Conservation (phyloP, 192 early-diverging fungal genomes). For the Rhizophlyctis rosea region DNA sequence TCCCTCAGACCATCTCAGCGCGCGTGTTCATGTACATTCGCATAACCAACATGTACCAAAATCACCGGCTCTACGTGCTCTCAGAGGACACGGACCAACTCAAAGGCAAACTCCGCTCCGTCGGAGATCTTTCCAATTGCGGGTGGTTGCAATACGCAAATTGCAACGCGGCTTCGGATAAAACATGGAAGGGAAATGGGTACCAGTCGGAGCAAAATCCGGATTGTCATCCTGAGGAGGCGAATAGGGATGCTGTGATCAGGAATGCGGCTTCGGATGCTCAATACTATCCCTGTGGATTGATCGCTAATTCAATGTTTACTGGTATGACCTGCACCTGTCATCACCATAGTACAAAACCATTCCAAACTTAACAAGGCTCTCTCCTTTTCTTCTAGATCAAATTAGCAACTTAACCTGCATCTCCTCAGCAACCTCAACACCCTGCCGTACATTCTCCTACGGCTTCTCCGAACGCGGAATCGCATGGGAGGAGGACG, state of each 20-base stretch:
- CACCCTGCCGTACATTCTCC: not conserved
- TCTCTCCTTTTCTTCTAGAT: conserved; percentile 42
- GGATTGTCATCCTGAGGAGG: conserved; percentile 17
- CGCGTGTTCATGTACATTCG: conserved; percentile 91
- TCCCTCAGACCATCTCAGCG: conserved; percentile 60
- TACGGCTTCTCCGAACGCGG: conserved; percentile 59
- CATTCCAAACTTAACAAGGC: conserved; percentile 43
- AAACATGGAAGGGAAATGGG: conserved; percentile 9
- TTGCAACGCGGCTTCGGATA: conserved; percentile 7
- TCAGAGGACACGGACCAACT: conserved; percentile 84
- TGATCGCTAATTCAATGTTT: conserved; percentile 98
- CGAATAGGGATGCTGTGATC: conserved; percentile 14
- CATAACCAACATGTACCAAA: conserved; percentile 98
- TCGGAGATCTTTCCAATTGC: conserved; percentile 18
- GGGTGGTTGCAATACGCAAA: conserved; percentile 25
- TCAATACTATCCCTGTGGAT: conserved; percentile 90
- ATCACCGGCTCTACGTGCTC: conserved; percentile 93
- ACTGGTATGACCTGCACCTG: conserved; percentile 65
- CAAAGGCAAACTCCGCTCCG: conserved; percentile 2
- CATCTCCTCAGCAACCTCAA: conserved; percentile 8
- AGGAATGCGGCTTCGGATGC: conserved; percentile 17
- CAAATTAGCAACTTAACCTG: conserved; percentile 46
- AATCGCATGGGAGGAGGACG: conserved; percentile 86
- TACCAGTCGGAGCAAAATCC: conserved; percentile 24
- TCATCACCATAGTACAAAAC: conserved; percentile 6